Conservation (phyloP, 176 grass and related monocot species). For the Dendrocalamus sinicus region DNA sequence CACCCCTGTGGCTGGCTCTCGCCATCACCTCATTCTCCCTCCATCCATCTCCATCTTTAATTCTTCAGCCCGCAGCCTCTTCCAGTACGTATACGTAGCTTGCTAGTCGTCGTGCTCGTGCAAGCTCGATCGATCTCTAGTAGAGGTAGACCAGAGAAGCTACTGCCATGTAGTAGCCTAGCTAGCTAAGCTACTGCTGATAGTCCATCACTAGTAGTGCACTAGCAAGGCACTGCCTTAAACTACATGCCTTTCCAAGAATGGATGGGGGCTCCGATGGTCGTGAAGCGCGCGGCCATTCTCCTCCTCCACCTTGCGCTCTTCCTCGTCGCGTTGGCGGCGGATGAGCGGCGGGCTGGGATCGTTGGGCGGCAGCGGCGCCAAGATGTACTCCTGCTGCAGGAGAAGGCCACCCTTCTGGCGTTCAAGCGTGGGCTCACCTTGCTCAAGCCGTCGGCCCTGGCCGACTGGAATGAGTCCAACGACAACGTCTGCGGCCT, state of each 20-base stretch:
- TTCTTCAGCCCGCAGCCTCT: not conserved
- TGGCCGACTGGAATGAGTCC: slow-evolving; percentile 78
- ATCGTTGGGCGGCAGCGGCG: not conserved
- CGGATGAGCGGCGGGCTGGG: not conserved
- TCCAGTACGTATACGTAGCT: not conserved
- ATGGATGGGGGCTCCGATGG: slow-evolving; percentile 53
- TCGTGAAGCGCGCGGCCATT: slow-evolving; percentile 26
- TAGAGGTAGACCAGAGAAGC: not conserved
- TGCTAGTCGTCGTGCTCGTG: not conserved
- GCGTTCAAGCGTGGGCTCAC: slow-evolving; percentile 59
- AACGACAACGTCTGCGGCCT: slow-evolving; percentile 62
- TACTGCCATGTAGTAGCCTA: slow-evolving; percentile 25
- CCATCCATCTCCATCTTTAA: not conserved
- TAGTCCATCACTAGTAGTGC: slow-evolving; percentile 18
- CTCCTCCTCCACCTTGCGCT: slow-evolving; percentile 45
- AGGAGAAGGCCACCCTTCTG: slow-evolving; percentile 65
- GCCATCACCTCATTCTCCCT: slow-evolving; percentile 28
- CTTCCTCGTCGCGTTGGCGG: slow-evolving; percentile 15
- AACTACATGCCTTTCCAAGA: not conserved
- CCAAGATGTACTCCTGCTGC: slow-evolving; percentile 31
- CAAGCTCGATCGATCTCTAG: not conserved
- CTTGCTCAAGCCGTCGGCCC: slow-evolving; percentile 20
- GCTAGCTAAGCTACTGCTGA: slow-evolving; percentile 2
- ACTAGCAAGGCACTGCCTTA: not conserved
- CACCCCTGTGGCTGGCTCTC: not conserved